Evolutionary conservation across 1,284 basidiomycete species (phyloP), one percentile per base, ranked within the genome.

Genomic region (Cryptococcus sp.): DNA sequence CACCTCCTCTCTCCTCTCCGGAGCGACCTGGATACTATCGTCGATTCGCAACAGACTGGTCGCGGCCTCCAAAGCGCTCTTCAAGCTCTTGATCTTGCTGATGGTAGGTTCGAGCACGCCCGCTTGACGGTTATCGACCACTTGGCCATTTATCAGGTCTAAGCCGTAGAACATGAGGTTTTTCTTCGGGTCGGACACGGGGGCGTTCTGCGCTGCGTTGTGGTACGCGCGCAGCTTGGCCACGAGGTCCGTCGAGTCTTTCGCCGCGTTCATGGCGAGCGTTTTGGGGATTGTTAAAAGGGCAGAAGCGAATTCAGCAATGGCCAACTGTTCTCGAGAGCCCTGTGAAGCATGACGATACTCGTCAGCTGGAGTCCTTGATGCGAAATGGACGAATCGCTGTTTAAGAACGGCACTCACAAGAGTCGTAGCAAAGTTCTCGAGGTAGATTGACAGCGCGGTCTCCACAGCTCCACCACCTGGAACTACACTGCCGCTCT

Each of bases 401-500:
- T 25, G 25, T 25, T 3, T 3, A 3, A 6, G 6, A 25, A 47
- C 27, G 13, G 0, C 31, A 82, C 87, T 76, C 74, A 93, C 92
- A 73, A 96, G 82, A 20, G 94, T 99, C 7, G 93, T 97, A 1
- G 96, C 96, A 83, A 98, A 99, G 82, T 98, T 99, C 79, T 99
- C 96, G 56, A 99, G 82, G 80, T 99, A 99, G 76, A 99, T 96
- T 78, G 91, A 94, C 56, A 98, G 82, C 3, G 96, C 96, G 31
- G 91, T 91, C 81, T 99, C 96, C 19, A 98, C 95, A 1, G 96
- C 94, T 56, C 96, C 96, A 57, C 96, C 96, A 62, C 96, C 96
- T 3, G 96, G 94, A 17, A 99, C 95, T 22, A 99, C 94, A 16
- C 88, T 82, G 10, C 95, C 95, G 69, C 91, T 94, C 83, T 99